phyloP scores from a whole-genome alignment of 345 rosid genomes.

The Orychophragmus violaceus region DNA sequence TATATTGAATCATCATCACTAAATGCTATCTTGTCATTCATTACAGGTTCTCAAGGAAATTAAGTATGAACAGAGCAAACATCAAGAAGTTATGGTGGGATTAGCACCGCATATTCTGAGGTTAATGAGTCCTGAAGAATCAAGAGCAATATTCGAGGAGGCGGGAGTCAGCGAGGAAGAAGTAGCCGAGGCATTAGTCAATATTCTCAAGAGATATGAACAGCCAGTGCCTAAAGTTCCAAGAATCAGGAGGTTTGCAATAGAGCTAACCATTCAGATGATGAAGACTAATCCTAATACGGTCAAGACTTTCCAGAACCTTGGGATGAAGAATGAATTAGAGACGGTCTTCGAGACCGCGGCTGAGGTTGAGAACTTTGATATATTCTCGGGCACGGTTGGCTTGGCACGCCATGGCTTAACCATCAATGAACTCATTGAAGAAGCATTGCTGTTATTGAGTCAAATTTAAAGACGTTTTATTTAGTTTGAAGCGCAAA shows the following conservation, averaged over 20 bases:
- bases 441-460: conserved; percentile 45
- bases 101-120: conserved; percentile 67
- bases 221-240: conserved; percentile 73
- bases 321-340: conserved; percentile 49
- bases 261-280: conserved; percentile 77
- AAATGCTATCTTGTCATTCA: background rate
- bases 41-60: conserved; percentile 64
- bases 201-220: conserved; percentile 47
- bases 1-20: background rate
- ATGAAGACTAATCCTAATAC: conserved; percentile 42
- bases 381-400: conserved; percentile 65
- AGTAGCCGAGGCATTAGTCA: conserved; percentile 43
- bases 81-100: conserved; percentile 90
- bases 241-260: conserved; percentile 71
- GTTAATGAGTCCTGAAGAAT: conserved; percentile 47
- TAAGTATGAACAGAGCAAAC: conserved; percentile 35
- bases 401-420: conserved; percentile 67
- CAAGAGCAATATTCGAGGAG: conserved; percentile 36
- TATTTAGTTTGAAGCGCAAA: background rate
- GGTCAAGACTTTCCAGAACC: conserved; percentile 27
- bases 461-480: background rate
- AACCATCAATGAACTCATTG: conserved; percentile 56
- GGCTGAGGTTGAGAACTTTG: conserved; percentile 71
- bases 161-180: conserved; percentile 44
- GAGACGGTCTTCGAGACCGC: conserved; percentile 59